Evolutionary conservation across 306 rosid genomes (phyloP).

Genomic region (Trichosanthes cucumerina): DNA sequence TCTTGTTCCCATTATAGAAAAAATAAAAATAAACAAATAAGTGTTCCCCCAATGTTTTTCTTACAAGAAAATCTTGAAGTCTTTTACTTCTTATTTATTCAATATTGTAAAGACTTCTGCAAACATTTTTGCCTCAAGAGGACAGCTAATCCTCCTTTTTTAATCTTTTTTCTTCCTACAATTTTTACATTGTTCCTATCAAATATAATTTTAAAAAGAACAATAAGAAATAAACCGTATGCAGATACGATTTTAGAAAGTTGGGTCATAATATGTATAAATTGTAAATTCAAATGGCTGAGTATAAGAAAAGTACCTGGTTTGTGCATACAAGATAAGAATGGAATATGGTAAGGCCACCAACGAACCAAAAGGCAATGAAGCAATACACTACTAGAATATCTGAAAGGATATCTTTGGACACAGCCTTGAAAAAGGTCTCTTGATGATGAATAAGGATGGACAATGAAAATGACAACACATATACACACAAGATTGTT

Average conservation of each 20-base stretch:
- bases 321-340: slow-evolving; percentile 71
- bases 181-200: background rate
- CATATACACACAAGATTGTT: slow-evolving; percentile 68
- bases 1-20: background rate
- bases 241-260: background rate
- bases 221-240: background rate
- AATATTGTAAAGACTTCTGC: background rate
- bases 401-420: slow-evolving; percentile 49
- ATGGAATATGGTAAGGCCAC: slow-evolving; percentile 91
- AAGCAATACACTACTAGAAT: slow-evolving; percentile 65
- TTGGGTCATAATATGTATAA: background rate
- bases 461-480: slow-evolving; percentile 58
- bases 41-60: background rate
- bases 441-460: slow-evolving; percentile 19
- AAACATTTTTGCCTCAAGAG: background rate
- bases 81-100: background rate
- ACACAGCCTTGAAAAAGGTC: slow-evolving; percentile 24
- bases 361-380: slow-evolving; percentile 84
- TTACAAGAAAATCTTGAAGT: background rate
- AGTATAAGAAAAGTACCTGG: slow-evolving; percentile 50
- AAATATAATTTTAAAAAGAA: background rate
- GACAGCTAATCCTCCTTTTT: background rate
- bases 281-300: background rate
- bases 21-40: background rate
- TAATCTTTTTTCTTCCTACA: background rate